Evolutionary conservation across 148 eudicot genomes (phyloP).

Genomic region (Gaultheria prostrata): DNA sequence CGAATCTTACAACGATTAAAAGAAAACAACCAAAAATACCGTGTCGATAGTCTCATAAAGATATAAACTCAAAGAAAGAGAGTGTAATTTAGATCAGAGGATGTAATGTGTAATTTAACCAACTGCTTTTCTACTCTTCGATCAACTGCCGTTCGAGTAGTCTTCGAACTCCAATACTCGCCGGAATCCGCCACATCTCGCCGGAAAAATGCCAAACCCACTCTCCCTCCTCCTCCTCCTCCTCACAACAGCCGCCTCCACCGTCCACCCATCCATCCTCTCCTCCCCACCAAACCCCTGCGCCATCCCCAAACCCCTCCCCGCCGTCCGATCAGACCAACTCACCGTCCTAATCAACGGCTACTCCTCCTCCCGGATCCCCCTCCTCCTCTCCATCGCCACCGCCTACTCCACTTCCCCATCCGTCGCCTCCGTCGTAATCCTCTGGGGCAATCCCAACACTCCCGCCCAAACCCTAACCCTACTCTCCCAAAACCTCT

Average conservation of each 20-base stretch:
- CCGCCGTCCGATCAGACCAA: not conserved
- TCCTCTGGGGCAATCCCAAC: not conserved
- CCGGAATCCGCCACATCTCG: not conserved
- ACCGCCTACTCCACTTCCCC: not conserved
- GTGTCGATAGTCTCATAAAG: no score
- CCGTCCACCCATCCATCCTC: not conserved
- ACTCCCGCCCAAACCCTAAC: not conserved
- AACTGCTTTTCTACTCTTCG: not conserved
- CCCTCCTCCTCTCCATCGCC: constrained; percentile 3
- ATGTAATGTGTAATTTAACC: no score
- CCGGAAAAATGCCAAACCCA: not conserved
- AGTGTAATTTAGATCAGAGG: no score
- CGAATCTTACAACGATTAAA: no score
- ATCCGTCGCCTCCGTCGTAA: not conserved
- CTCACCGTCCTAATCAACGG: not conserved
- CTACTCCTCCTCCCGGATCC: not conserved
- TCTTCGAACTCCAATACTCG: not conserved
- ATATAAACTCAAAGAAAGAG: no score
- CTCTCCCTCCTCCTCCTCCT: not conserved
- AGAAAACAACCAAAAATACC: no score
- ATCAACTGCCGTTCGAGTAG: not conserved
- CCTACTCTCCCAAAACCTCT: not conserved
- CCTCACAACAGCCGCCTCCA: not conserved
- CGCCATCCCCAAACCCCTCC: not conserved
- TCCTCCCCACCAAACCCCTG: not conserved